Evolutionary conservation across 73 alveolate genomes (phyloP).

Genomic region (Durusdinium trenchii): DNA sequence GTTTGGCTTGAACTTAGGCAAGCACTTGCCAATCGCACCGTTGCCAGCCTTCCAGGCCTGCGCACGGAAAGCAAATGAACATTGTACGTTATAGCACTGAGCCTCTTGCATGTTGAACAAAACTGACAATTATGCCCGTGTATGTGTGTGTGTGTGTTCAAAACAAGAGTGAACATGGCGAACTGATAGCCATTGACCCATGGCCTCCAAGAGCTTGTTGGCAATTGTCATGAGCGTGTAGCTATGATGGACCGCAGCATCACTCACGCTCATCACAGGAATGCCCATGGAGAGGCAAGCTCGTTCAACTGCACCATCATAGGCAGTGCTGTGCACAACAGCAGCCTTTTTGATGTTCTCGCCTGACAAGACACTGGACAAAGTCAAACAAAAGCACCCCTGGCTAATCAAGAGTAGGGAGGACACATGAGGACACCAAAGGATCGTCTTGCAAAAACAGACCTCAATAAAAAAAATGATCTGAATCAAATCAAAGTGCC

Average conservation of each 20-base stretch:
- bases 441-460: too few relatives aligned
- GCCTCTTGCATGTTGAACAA: too few relatives aligned
- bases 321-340: conserved; percentile 9
- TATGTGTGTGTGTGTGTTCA: too few relatives aligned
- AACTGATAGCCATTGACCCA: too few relatives aligned
- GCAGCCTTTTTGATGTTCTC: not conserved
- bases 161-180: too few relatives aligned
- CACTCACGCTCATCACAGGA: not conserved
- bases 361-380: not conserved
- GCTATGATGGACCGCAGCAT: not conserved
- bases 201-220: not conserved
- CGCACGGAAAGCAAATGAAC: not conserved
- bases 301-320: conserved; percentile 15
- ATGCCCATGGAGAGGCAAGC: not conserved
- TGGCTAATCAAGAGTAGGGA: not conserved
- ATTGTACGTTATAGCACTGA: not conserved
- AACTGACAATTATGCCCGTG: not conserved
- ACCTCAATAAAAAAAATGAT: too few relatives aligned
- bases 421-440: too few relatives aligned
- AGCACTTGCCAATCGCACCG: not conserved
- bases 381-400: not conserved
- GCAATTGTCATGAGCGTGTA: not conserved
- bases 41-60: conserved; percentile 18
- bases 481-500: too few relatives aligned
- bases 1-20: not conserved